Base-by-base conservation (phyloP, 2,329 filamentous ascomycete genomes). In the Pyricularia grisea region DNA sequence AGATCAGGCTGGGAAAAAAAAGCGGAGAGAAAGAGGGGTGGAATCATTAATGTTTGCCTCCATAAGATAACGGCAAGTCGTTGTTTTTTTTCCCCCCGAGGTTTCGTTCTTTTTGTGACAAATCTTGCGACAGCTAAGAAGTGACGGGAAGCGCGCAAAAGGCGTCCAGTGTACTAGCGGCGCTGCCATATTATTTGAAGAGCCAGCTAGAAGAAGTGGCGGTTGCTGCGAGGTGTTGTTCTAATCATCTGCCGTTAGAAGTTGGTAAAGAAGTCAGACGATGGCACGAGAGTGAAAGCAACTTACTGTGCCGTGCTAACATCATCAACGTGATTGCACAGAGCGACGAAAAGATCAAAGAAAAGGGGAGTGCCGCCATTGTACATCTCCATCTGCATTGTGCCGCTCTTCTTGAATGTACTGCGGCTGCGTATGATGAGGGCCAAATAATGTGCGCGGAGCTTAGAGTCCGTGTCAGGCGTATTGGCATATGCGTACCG, bases 381-480 rank as follows among this genome's bases (percentile, higher is more conserved):
- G 78, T 91, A 91, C 93, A 97, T 97, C 81, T 97, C 93, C 73
- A 92, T 87, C 80, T 97, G 94, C 93, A 97, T 97, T 3, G 93
- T 97, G 68, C 93, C 93, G 79, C 93, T 97, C 69, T 92, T 86
- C 84, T 97, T 97, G 81, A 97, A 97, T 2, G 92, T 97, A 76
- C 87, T 87, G 73, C 94, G 88, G 74, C 90, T 92, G 72, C 93
- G 89, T 77, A 97, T 96, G 79, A 97, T 97, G 76, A 97, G 88
- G 23, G 94, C 93, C 55, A 97, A 88, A 74, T 97, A 97, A 79
- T 97, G 93, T 28, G 93, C 93, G 70, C 94, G 87, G 68, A 97
- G 85, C 79, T 94, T 94, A n/a, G 92, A 94, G 82, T 97, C 94
- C 27, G 85, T 92, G 76, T 97, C 92, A 3, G 93, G 92, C 0